Base-by-base conservation (phyloP, 2,329 filamentous ascomycete species). In the Aureobasidium uvarum region DNA sequence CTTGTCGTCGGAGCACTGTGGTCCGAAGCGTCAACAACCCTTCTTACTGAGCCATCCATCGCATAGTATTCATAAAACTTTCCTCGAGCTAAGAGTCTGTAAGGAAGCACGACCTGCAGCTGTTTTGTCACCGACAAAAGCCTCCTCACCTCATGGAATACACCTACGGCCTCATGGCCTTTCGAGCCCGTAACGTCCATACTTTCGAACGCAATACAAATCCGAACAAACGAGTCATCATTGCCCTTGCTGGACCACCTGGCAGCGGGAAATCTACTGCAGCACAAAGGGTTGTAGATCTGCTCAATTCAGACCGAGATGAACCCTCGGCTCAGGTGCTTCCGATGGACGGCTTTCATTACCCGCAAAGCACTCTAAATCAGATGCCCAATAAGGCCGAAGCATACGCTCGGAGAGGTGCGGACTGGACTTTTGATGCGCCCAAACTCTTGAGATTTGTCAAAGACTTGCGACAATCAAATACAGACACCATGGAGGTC, bases 351-450 rank as follows among this genome's bases (percentile, higher is more conserved):
- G 77, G 77, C 16, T 78, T 77, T 62, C 77, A 78, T 66, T 68
- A 74, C 13, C 68, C 75, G 1, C 71, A 74, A 13, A 67, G 69
- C 20, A 67, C 66, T 18, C 68, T 78, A 8, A 73, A 76, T 52
- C 62, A 63, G 3, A 69, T 78, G 11, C 74, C 74, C 5, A 72
- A 78, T 45, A 66, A 71, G 3, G 69, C 69, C 43, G 73, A 77
- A 60, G 75, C 77, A 16, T 71, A 76, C 54, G 65, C 71, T 5
- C 73, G 76, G 13, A 74, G 77, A 36, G 77, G 77, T 2, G 75
- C 75, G 11, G 75, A 73, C 1, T 78, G 75, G 73, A 78, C 77
- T 0, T 78, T 78, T 50, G 72, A 78, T 51, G 71, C 73, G 0
- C 28, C 60, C 1, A 68, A 70, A 0, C 74, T 78, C 36, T 52